Conservation (phyloP, 768 basidiomycete genomes). For the Sporobolomyces phaffii region DNA sequence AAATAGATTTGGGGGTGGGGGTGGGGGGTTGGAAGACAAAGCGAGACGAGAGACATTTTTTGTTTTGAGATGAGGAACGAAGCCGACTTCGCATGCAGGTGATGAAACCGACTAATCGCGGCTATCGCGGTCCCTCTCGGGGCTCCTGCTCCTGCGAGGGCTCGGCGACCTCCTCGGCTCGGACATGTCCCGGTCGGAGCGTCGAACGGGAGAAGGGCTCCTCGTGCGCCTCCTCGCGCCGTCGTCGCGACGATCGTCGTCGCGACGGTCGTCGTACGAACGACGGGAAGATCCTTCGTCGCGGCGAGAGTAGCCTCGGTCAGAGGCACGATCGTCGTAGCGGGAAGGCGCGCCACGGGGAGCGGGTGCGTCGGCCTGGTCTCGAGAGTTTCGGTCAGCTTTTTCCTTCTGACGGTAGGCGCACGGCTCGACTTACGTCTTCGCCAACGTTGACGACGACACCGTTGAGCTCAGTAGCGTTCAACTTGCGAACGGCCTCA, state of each 20-base stretch:
- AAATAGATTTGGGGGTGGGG: too few relatives aligned
- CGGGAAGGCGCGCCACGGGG: slow-evolving; percentile 18
- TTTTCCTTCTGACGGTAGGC: too few relatives aligned
- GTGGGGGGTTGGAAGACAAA: too few relatives aligned
- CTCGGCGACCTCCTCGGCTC: slow-evolving; percentile 4
- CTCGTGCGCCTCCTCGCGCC: slow-evolving; percentile 54
- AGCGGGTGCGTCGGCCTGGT: slow-evolving; percentile 25
- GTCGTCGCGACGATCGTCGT: slow-evolving; percentile 59
- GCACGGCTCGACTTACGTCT: slow-evolving; percentile 43
- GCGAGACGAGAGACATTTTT: background rate
- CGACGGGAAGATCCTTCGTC: slow-evolving; percentile 40
- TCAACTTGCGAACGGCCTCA: slow-evolving; percentile 78
- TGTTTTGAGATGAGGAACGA: too few relatives aligned
- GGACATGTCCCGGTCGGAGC: slow-evolving; percentile 51
- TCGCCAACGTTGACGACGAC: slow-evolving; percentile 62
- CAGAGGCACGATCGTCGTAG: slow-evolving; percentile 42
- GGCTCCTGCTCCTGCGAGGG: slow-evolving; percentile 14
- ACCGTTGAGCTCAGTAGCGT: slow-evolving; percentile 81
- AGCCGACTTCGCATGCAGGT: too few relatives aligned
- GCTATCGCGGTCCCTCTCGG: background rate
- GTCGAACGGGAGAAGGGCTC: slow-evolving; percentile 64
- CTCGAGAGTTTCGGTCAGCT: slow-evolving; percentile 19
- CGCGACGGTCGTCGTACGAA: slow-evolving; percentile 53
- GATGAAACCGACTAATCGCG: too few relatives aligned
- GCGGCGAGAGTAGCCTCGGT: slow-evolving; percentile 18